These are phyloP conservation scores for Penicillium dipodomyicola DNA, from an alignment of 495 filamentous ascomycete genomes.

Conservation along the genomic window DNA sequence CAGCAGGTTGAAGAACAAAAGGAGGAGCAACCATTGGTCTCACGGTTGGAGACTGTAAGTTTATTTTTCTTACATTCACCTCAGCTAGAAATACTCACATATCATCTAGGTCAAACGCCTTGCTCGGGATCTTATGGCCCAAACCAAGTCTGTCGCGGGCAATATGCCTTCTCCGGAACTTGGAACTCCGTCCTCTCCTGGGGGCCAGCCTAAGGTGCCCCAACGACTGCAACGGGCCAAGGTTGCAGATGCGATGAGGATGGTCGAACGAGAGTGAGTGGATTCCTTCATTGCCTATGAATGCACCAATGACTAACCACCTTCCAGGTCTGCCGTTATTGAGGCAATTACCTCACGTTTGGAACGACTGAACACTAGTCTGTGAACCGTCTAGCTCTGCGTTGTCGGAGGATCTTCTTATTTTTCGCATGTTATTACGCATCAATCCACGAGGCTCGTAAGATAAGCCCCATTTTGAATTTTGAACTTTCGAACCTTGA, in stretches of 20 bases:
- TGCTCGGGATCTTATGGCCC: constrained; percentile 51
- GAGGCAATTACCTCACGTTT: constrained; percentile 42
- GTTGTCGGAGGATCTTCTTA: neutral
- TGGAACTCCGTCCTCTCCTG: constrained; percentile 31
- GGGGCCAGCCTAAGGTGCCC: constrained; percentile 53
- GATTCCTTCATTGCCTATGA: neutral
- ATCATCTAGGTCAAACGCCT: constrained; percentile 43
- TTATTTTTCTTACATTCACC: constrained; percentile 17
- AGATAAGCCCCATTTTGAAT: neutral
- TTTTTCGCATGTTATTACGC: neutral
- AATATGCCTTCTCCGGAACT: constrained; percentile 32
- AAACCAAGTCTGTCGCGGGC: constrained; percentile 40
- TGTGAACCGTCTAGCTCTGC: constrained; percentile 13
- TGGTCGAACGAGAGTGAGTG: constrained; percentile 67
- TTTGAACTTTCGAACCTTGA: neutral
- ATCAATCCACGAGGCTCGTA: neutral
- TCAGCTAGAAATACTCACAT: constrained; percentile 14
- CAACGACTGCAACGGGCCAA: constrained; percentile 65
- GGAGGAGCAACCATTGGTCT: constrained; percentile 28
- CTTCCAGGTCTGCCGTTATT: constrained; percentile 37
- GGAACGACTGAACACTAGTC: constrained; percentile 37
- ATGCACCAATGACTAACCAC: constrained; percentile 12
- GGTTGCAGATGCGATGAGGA: constrained; percentile 63
- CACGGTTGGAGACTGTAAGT: constrained; percentile 42
- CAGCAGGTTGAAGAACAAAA: constrained; percentile 25